Percentiles rank a stretch among this genome's conserved stretches.
Evolutionary conservation across 2,329 filamentous ascomycete species (phyloP).

Genomic region (Aureobasidium sp.): DNA sequence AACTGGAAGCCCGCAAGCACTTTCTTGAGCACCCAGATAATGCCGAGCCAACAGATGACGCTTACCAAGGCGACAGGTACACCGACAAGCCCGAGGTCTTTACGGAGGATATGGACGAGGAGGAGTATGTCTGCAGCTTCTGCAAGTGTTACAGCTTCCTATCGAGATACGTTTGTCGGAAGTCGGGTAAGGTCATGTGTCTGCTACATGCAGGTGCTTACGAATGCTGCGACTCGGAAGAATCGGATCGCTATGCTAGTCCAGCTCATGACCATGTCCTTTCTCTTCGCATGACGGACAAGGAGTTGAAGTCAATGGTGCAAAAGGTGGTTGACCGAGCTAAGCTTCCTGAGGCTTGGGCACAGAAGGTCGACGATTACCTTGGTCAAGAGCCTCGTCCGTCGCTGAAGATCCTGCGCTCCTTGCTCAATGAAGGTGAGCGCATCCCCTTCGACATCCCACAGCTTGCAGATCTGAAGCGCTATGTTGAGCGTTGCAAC

Average conservation of each 20-base stretch:
- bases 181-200: conserved; percentile 73
- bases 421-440: conserved; percentile 84
- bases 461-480: conserved; percentile 69
- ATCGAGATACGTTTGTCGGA: conserved; percentile 79
- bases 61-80: conserved; percentile 28
- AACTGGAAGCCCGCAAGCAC: conserved; percentile 56
- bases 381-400: conserved; percentile 78
- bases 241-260: conserved; percentile 56
- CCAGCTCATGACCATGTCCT: conserved; percentile 55
- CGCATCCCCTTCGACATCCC: conserved; percentile 86
- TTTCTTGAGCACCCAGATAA: conserved; percentile 49
- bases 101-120: conserved; percentile 59
- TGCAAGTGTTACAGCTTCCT: conserved; percentile 91
- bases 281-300: conserved; percentile 66
- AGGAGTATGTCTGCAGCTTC: conserved; percentile 83
- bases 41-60: conserved; percentile 28
- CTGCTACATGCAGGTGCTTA: conserved; percentile 70
- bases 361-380: conserved; percentile 76
- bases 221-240: conserved; percentile 66
- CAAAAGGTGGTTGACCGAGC: conserved; percentile 81
- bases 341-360: conserved; percentile 76
- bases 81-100: conserved; percentile 47
- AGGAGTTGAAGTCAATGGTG: conserved; percentile 56
- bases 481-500: conserved; percentile 92
- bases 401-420: conserved; percentile 74